A percentile compares a stretch with the other conserved stretches of the same genome.
Evolutionary conservation across 805 yeast species (phyloP).

Genomic region (Candida bentonensis): DNA sequence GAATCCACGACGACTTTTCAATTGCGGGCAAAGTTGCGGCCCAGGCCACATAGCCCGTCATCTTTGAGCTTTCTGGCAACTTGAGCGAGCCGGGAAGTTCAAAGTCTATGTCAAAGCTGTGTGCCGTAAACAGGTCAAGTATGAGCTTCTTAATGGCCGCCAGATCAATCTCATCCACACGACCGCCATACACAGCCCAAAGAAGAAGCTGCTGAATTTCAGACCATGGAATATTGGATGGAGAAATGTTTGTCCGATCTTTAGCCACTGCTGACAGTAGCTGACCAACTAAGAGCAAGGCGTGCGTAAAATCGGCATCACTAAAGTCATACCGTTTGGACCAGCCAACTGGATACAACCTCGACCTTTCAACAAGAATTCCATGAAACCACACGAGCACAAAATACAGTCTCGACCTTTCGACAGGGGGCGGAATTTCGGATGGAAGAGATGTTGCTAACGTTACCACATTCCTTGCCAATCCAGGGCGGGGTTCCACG

Average conservation of each 20-base stretch:
- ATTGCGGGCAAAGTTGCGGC: neutral
- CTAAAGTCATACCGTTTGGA: conserved; percentile 49
- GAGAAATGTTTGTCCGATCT: conserved; percentile 27
- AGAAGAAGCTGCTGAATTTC: conserved; percentile 35
- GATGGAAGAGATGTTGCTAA: conserved; percentile 18
- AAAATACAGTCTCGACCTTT: conserved; percentile 34
- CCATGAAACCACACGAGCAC: conserved; percentile 61
- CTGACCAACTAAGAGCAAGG: conserved; percentile 29
- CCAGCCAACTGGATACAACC: conserved; percentile 54
- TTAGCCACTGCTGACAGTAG: conserved; percentile 22
- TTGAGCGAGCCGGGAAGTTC: conserved; percentile 6
- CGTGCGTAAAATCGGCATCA: conserved; percentile 53
- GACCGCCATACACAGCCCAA: conserved; percentile 42
- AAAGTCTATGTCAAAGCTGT: neutral
- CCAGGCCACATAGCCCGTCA: conserved; percentile 18
- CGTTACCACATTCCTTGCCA: conserved; percentile 34
- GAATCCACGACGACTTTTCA: conserved; percentile 2
- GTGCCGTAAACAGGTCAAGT: neutral
- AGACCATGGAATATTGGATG: conserved; percentile 41
- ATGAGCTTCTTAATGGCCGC: neutral
- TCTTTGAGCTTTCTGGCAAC: conserved; percentile 4
- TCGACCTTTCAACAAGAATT: conserved; percentile 40
- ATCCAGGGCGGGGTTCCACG: conserved; percentile 50
- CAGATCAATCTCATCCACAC: conserved; percentile 2
- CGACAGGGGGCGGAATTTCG: conserved; percentile 23